Percentiles rank a stretch among this genome's conserved stretches.
phyloP scores from a whole-genome alignment of 169 alveolate species.

The Eimeria necatrix region DNA sequence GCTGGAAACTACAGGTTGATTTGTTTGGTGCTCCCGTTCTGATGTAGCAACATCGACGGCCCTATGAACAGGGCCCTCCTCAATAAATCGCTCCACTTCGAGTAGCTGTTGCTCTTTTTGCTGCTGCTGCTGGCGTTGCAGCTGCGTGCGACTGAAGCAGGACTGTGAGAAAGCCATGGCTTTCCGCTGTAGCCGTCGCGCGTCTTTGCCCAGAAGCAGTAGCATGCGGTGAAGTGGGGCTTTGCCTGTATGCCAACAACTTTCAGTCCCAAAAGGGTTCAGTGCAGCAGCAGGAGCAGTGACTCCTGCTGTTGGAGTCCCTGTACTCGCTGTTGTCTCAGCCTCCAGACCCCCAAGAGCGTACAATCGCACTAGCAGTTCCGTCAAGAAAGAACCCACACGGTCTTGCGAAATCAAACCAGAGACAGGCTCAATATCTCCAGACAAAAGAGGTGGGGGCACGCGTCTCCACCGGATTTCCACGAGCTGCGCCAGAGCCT shows the following conservation, averaged over 20 bases:
- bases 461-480: not conserved
- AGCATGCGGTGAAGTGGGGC: slow-evolving; percentile 45
- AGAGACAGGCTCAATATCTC: not conserved
- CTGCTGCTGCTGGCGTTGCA: not conserved
- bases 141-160: not conserved
- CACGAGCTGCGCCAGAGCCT: slow-evolving; percentile 7
- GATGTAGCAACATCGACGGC: not conserved
- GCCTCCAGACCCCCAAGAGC: not conserved
- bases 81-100: not conserved
- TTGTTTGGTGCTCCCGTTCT: not conserved
- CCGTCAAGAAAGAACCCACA: not conserved
- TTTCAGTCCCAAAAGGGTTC: not conserved
- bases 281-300: not conserved
- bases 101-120: not conserved
- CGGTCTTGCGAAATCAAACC: not conserved
- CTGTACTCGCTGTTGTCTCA: not conserved
- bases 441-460: not conserved
- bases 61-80: too few relatives aligned
- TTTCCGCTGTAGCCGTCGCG: not conserved
- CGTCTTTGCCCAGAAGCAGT: slow-evolving; percentile 31
- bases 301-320: not conserved
- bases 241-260: not conserved
- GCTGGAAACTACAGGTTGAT: not conserved
- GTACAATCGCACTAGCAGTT: slow-evolving; percentile 41
- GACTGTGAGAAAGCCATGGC: slow-evolving; percentile 55